phyloP scores from a whole-genome alignment of 257 asterid genomes.

The Nicotiana sylvestris region DNA sequence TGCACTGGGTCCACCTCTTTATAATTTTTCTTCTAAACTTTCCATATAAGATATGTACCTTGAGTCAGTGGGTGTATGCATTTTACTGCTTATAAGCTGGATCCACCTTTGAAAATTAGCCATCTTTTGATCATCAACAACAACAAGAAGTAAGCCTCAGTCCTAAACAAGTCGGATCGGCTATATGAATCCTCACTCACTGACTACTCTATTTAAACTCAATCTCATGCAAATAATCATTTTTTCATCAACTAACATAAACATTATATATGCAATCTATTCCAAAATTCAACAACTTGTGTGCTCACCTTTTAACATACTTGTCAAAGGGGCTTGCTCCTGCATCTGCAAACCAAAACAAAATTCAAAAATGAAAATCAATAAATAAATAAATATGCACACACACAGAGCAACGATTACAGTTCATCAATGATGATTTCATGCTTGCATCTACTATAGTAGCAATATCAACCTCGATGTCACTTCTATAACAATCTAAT shows the following conservation, averaged over 20 bases:
- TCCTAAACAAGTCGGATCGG: no score
- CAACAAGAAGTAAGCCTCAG: no score
- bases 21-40: background rate
- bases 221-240: no score
- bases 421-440: background rate
- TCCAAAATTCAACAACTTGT: background rate
- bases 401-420: background rate
- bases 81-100: background rate
- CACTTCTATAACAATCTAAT: background rate
- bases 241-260: background rate
- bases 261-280: background rate
- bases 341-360: constrained; percentile 55
- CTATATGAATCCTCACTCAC: no score
- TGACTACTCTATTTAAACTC: no score
- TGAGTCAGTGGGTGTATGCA: background rate
- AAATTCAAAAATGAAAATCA: background rate
- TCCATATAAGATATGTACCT: background rate
- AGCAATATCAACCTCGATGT: background rate
- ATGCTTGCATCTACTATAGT: background rate
- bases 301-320: constrained; percentile 70
- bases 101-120: background rate
- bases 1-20: background rate
- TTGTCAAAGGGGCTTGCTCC: constrained; percentile 60
- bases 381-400: no score
- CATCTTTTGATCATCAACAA: background rate